Evolutionary conservation across 768 basidiomycete species (phyloP).

Genomic region (Boletus fagicola): DNA sequence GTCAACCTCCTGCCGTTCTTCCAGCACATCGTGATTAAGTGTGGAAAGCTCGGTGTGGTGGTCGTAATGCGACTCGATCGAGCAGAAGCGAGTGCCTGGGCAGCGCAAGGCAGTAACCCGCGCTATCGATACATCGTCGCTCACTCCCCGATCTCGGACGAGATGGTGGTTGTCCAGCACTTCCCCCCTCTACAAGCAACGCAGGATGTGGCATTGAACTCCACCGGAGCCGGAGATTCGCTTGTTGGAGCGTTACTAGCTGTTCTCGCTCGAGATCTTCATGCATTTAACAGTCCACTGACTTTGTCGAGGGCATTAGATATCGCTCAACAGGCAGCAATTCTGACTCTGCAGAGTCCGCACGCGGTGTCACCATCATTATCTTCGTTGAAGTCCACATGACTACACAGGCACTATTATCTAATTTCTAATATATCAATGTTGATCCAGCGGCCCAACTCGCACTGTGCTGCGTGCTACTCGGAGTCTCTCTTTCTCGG

Average conservation of each 20-base stretch:
- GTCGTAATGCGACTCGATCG: constrained; percentile 55
- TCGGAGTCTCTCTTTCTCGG: constrained; percentile 50
- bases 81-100: constrained; percentile 49
- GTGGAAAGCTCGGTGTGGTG: constrained; percentile 67
- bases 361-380: constrained; percentile 66
- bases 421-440: constrained; percentile 8
- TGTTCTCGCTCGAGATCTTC: constrained; percentile 45
- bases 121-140: constrained; percentile 50
- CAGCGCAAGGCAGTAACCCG: constrained; percentile 44
- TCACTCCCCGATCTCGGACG: constrained; percentile 42
- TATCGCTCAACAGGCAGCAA: constrained; percentile 64
- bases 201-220: constrained; percentile 49
- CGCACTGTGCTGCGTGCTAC: constrained; percentile 53
- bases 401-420: background rate
- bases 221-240: constrained; percentile 92
- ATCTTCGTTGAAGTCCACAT: constrained; percentile 30
- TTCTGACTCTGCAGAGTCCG: constrained; percentile 54
- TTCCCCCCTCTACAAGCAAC: constrained; percentile 57
- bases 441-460: constrained; percentile 52
- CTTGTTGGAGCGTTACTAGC: constrained; percentile 85
- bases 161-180: constrained; percentile 65
- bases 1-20: constrained; percentile 83
- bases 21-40: constrained; percentile 81
- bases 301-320: constrained; percentile 46
- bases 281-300: constrained; percentile 45